Evolutionary conservation across 768 basidiomycete species (phyloP).

Genomic region (Mycena rebaudengoi): DNA sequence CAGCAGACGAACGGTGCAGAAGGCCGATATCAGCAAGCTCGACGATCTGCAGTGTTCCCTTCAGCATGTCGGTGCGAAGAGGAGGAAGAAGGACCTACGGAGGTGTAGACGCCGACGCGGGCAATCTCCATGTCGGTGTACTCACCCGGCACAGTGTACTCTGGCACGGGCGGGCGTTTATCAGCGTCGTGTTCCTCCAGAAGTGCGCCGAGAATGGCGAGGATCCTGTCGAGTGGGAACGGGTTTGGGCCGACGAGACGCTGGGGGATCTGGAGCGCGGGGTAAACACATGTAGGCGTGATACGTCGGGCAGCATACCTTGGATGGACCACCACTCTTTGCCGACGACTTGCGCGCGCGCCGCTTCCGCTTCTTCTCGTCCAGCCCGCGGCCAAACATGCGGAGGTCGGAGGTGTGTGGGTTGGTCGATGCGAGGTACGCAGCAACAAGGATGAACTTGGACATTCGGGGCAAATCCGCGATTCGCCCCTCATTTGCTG

Average conservation of each 20-base stretch:
- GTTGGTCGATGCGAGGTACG: constrained; percentile 87
- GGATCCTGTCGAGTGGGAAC: constrained; percentile 81
- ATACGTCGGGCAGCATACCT: too few species aligned
- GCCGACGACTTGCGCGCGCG: constrained; percentile 45
- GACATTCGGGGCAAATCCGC: constrained; percentile 68
- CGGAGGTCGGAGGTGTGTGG: constrained; percentile 81
- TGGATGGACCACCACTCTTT: too few species aligned
- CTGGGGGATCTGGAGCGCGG: constrained; percentile 72
- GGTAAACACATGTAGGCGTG: too few species aligned
- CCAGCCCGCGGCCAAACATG: constrained; percentile 81
- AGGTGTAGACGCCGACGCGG: constrained; percentile 64
- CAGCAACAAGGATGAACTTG: constrained; percentile 78
- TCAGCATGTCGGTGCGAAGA: not conserved
- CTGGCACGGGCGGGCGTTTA: constrained; percentile 49
- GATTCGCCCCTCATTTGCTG: constrained; percentile 32
- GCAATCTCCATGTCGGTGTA: constrained; percentile 79
- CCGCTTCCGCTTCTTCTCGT: constrained; percentile 69
- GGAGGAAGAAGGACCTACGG: constrained; percentile 49
- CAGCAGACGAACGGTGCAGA: constrained; percentile 67
- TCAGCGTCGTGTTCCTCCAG: constrained; percentile 78
- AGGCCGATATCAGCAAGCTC: constrained; percentile 73
- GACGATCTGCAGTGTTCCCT: constrained; percentile 55
- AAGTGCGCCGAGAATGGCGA: constrained; percentile 82
- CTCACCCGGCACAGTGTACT: constrained; percentile 69
- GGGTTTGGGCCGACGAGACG: constrained; percentile 80